Evolutionary conservation across 2,329 filamentous ascomycete genomes (phyloP), one percentile per base, ranked within the genome.

Genomic region (Fusarium virguliforme): DNA sequence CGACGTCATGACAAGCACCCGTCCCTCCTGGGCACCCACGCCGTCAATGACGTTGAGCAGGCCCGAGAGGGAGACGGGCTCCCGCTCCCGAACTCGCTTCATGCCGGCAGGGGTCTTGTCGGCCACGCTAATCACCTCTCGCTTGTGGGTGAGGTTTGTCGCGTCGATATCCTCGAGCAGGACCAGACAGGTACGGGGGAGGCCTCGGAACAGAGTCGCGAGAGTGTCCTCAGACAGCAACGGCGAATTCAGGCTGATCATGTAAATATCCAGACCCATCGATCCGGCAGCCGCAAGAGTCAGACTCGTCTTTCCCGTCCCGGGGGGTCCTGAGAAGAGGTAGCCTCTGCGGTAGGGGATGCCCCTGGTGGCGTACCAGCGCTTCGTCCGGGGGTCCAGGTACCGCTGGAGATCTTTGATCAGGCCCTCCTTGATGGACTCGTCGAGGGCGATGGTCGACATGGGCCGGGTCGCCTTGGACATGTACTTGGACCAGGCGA

Each of bases 1-100:
- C 0, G 90, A 91, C 0, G 90, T 93, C 91, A 93, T 92, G 68
- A 93, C 87, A 1, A 93, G 82, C 1, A 93, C 87, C 8, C 89
- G 85, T 2, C 90, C 91, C 79, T 93, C 91, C 64, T 88, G 88
- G 0, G 88, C 88, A 1, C 89, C 89, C 0, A 92, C 90, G 2
- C 90, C 90, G 67, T 92, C 91, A 67, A 93, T 88, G 28, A 90
- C 87, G 63, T 93, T 93, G 9, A 93, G 83, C 0, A 93, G 81
- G 0, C 88, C 90, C 0, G 90, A 91, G 2, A 93, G 85, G 0
- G 59, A 68, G 8, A 72, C 41, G 41, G 41, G 41, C 41, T 46
- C 70, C 7, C 43, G 46, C 9, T 70, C 62, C 13, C 51, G 56
- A 38, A 22, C 43, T 9, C 58, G 40, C 37, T 57, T 67, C 8